Conservation (phyloP, 805 yeast species). For the Ogataea minuta region DNA sequence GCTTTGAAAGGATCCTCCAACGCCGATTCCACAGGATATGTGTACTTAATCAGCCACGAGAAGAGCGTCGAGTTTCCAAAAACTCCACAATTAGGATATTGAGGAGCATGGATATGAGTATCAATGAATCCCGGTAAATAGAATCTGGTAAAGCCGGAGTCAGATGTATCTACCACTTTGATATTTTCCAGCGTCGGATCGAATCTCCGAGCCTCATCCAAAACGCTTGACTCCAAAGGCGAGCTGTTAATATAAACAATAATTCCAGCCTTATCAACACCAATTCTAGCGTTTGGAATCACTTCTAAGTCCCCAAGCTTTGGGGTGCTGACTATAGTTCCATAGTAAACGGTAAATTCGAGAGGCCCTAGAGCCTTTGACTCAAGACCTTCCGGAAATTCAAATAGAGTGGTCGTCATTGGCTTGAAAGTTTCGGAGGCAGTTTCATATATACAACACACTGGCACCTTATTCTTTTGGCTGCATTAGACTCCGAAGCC, state of each 20-base stretch:
- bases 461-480: too few species aligned
- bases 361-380: constrained; percentile 9
- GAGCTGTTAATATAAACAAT: constrained; percentile 36
- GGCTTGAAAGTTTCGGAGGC: too few species aligned
- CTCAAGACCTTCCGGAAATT: background rate
- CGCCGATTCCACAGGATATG: constrained; percentile 79
- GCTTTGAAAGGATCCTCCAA: constrained; percentile 54
- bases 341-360: constrained; percentile 46
- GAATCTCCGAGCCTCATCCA: constrained; percentile 4
- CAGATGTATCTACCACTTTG: constrained; percentile 31
- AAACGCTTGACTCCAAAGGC: constrained; percentile 1
- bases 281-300: constrained; percentile 50
- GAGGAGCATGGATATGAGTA: constrained; percentile 77
- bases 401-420: background rate
- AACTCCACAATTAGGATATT: constrained; percentile 70
- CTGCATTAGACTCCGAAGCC: too few species aligned
- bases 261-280: constrained; percentile 53
- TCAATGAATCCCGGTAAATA: constrained; percentile 76
- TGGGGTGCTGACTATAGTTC: constrained; percentile 70
- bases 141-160: constrained; percentile 42
- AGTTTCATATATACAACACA: too few species aligned
- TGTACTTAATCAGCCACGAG: constrained; percentile 79
- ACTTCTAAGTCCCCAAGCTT: constrained; percentile 51
- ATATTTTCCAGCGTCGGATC: constrained; percentile 22
- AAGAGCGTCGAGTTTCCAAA: constrained; percentile 72